Base-by-base conservation (phyloP, 176 grass and related monocot genomes). In the Triticum turgidum region DNA sequence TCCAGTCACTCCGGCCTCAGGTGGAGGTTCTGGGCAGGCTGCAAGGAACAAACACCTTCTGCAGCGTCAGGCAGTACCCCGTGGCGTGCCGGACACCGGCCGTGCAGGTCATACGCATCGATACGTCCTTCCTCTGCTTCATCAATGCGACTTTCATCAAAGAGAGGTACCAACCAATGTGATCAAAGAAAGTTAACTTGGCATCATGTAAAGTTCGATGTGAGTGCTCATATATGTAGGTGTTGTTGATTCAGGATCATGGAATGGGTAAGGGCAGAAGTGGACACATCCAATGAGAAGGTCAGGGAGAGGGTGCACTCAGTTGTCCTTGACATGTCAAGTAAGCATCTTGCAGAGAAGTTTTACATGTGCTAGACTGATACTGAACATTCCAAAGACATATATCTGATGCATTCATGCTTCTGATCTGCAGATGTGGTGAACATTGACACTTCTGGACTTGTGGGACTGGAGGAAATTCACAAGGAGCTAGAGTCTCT, bases 401-500 rank as follows among this genome's bases (percentile, higher is more conserved):
- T 18, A 84, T 22, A 8, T 64, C 25, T 65, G 82, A 76, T 44
- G 15, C 22, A 35, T 42, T 33, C 22, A 56, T 81, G 29, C 42
- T 72, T 38, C 30, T 83, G 66, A 5, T 61, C 38, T 78, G 82
- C 87, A 99, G 97, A 88, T 83, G 97, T 99, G 77, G 89, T 88
- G 27, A 96, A 96, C 78, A 96, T 99, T 0, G 94, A 99, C 80
- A 99, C 97, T 41, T 99, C 97, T 45, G 94, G 97, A 39, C 84
- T 96, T 24, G 78, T 89, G 0, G 84, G 87, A 34, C 18, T 99
- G 18, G 70, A 82, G 74, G 97, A 99, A 58, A 88, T 94, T 72
- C 92, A 94, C 83, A 94, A 87, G 82, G 94, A 94, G 10, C 66
- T 99, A 1, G 76, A 71, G 39, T 92, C 86, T 47, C 82, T 88